Conservation (phyloP, 148 eudicot species). For the Silene conica region DNA sequence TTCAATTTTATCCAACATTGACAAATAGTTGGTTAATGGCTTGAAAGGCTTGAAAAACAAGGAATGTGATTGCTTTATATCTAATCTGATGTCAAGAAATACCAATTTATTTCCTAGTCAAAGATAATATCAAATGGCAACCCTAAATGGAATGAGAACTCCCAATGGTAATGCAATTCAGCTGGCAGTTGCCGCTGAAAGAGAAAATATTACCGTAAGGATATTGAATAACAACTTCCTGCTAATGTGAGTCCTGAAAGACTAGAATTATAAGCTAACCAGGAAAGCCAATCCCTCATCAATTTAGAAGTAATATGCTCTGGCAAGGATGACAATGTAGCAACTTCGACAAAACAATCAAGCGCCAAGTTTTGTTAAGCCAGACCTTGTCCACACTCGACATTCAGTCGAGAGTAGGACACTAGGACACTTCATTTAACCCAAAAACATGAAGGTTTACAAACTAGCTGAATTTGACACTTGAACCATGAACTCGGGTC, state of each 20-base stretch:
- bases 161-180: neutral
- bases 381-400: neutral
- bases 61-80: slow-evolving; percentile 69
- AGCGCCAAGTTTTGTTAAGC: neutral
- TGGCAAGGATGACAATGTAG: neutral
- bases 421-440: neutral
- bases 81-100: slow-evolving; percentile 54
- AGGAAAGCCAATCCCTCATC: neutral
- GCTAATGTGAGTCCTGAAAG: neutral
- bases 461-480: neutral
- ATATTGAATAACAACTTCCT: neutral
- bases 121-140: neutral
- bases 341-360: slow-evolving; percentile 1
- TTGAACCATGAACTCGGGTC: neutral
- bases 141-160: neutral
- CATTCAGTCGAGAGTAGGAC: neutral
- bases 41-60: slow-evolving; percentile 75
- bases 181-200: neutral
- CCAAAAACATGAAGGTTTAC: neutral
- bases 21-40: slow-evolving; percentile 64
- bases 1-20: slow-evolving; percentile 58
- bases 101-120: neutral
- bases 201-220: neutral
- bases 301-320: neutral
- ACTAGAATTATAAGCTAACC: neutral